Evolutionary conservation across 2,329 filamentous ascomycete genomes (phyloP).

Genomic region (Pseudogymnoascus sp.): DNA sequence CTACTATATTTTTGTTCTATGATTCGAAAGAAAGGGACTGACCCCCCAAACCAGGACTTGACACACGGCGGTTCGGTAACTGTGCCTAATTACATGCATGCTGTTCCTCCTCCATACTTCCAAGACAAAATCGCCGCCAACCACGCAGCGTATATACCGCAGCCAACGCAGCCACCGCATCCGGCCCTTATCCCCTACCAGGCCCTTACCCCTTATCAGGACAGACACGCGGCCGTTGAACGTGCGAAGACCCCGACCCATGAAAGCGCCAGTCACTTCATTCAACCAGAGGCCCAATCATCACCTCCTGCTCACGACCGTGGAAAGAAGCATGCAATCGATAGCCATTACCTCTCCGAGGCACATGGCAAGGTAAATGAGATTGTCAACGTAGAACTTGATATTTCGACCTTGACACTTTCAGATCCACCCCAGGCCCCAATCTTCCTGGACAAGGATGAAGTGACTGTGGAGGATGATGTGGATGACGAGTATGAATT

Average conservation of each 20-base stretch:
- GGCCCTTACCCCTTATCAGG: neutral
- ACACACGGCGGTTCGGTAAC: neutral
- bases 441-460: neutral
- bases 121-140: neutral
- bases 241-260: neutral
- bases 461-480: neutral
- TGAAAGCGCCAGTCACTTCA: neutral
- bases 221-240: neutral
- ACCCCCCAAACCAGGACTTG: neutral
- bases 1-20: neutral
- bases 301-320: neutral
- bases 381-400: neutral
- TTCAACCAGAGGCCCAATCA: neutral
- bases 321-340: neutral
- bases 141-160: neutral
- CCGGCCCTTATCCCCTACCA: neutral
- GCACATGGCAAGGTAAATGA: constrained; percentile 1
- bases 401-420: neutral
- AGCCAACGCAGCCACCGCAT: neutral
- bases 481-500: neutral
- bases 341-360: neutral
- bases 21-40: neutral
- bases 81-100: neutral
- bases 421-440: neutral
- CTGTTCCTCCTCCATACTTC: neutral